Base-by-base conservation (phyloP, 2,329 filamentous ascomycete genomes). In the Fonsecaea pugnacius region DNA sequence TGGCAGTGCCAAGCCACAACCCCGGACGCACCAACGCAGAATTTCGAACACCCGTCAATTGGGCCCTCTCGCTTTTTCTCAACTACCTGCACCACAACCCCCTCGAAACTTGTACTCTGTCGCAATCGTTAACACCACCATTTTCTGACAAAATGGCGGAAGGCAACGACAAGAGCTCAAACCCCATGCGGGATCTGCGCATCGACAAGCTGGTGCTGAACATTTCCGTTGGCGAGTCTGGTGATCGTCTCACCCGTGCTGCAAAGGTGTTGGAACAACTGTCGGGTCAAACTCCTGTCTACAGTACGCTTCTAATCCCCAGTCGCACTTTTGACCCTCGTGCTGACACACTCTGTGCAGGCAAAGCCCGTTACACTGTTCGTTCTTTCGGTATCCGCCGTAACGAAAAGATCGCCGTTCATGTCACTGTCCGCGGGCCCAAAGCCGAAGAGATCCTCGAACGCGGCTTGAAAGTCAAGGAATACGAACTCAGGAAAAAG, bases 401-500 rank as follows among this genome's bases (percentile, higher is more conserved):
- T 92, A 99, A 99, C 91, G 95, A 99, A 84, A 98, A 97, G 91
- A 99, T 99, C 79, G 86, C 95, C 74, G 95, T 99, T 75, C 95
- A 99, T 87, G 95, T 99, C 80, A 99, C 95, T 79, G 93, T 99
- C 85, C 95, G 95, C 81, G 95, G 95, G 79, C 93, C 95, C 84
- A 97, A 91, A 90, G 95, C 95, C 71, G 95, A 99, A 89, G 95
- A 99, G 85, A 99, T 99, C 78, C 90, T 99, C 79, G 95, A 99
- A 91, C 94, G 95, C 88, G 95, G 95, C 81, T 91, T 99, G 81
- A 99, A 99, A 90, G 95, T 99, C 89, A 99, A 99, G 92, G 95
- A 99, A 86, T 99, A 99, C 87, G 95, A 99, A 84, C 87, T 99
- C 77, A 91, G 92, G 85, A 96, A 95, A 89, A 90, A 91, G 84